Base-by-base conservation (phyloP, 2,329 filamentous ascomycete species). In the Lachnellula arida region DNA sequence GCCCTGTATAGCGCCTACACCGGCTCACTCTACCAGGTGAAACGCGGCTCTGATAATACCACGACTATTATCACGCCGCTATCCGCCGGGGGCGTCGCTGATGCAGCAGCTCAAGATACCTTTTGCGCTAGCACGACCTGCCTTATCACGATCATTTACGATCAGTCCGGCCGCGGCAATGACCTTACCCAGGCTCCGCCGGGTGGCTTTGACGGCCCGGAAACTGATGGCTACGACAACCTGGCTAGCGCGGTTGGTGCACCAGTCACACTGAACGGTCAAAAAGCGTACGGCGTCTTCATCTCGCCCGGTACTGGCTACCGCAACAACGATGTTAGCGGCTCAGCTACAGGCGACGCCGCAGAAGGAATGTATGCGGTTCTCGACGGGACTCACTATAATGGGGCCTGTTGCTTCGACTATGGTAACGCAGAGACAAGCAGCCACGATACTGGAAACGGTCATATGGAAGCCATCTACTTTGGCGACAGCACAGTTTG, bases 401-500 rank as follows among this genome's bases (percentile, higher is more conserved):
- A 84, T 62, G 73, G 68, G 22, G 75, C 58, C 6, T 84, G 81
- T 71, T 85, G 76, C 67, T 81, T 81, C 61, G 79, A 82, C 68
- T 82, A 82, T 49, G 80, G 80, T 47, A 82, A 82, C 48, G 80
- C 79, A 46, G 81, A 84, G 71, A 75, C 73, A 2, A 81, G 62
- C 67, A 78, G 66, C 56, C 58, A 2, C 1, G 80, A 83, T 56
- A 80, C 81, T 0, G 85, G 84, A 2, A 78, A 80, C 52, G 84
- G 81, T 15, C 83, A 86, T 64, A 88, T 88, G 84, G 85, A 88
- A 66, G 81, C 84, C 53, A 81, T 87, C 56, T 87, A 87, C 75
- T 87, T 76, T 63, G 84, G 85, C 1, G 71, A 73, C 66, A 78
- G 65, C 67, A 81, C 74, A 0, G 56, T 57, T 60, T 85, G 81